These are phyloP conservation scores for Chalciporus piperatus DNA, from an alignment of 768 basidiomycete species.

Conservation along the genomic window DNA sequence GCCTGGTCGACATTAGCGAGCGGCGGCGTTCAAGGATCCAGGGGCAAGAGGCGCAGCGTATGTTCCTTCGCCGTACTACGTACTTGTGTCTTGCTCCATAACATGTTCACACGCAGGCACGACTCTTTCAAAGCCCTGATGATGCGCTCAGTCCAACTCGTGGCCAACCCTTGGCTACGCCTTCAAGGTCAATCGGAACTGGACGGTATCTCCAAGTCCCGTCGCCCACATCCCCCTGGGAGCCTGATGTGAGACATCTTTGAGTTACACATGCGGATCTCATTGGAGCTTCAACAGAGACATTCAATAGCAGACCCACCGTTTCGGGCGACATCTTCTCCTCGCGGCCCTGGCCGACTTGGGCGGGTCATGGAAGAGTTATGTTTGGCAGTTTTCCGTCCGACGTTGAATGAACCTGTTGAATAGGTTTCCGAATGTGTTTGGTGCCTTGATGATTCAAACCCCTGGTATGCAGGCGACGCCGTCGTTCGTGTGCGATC, in stretches of 20 bases:
- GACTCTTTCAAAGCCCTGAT: neutral
- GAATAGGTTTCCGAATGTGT: slow-evolving; percentile 9
- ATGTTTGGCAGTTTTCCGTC: neutral
- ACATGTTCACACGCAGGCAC: neutral
- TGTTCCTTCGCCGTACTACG: neutral
- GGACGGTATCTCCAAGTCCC: slow-evolving; percentile 17
- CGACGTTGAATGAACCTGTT: neutral
- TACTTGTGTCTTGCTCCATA: neutral
- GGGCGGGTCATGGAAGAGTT: slow-evolving; percentile 21
- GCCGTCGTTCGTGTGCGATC: neutral
- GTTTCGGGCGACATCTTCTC: slow-evolving; percentile 12
- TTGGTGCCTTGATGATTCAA: neutral
- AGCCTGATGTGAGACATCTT: slow-evolving; percentile 6
- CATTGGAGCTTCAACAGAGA: neutral
- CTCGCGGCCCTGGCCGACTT: slow-evolving; percentile 10
- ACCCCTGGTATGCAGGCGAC: neutral
- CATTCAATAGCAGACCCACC: neutral
- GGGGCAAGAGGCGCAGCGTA: slow-evolving; percentile 1
- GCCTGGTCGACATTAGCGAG: slow-evolving; percentile 7
- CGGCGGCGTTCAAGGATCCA: neutral
- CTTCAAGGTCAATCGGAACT: neutral
- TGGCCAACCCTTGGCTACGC: neutral
- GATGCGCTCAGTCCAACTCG: neutral
- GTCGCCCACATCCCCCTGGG: slow-evolving; percentile 11
- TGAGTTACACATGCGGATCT: no score